Evolutionary conservation across 176 grass and related monocot species (phyloP), one percentile per base, ranked within the genome.

Genomic region (Raddia guianensis): DNA sequence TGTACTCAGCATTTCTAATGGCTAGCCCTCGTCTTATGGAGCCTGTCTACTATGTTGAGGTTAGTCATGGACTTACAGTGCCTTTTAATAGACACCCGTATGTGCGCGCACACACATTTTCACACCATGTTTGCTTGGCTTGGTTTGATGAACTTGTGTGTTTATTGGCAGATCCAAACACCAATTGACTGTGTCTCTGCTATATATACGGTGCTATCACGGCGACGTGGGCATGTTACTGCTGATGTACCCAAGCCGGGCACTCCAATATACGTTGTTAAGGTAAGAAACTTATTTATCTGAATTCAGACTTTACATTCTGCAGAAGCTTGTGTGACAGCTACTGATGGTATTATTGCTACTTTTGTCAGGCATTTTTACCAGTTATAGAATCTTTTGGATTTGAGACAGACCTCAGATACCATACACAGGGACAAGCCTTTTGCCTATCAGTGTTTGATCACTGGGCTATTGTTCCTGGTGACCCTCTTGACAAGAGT

Each of bases 341-440:
- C 16, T 57, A 67, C 45, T 75, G 35, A 90, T 78, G 33, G 53
- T 82, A 60, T n/a, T 18, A 6, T 37, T 34, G 72, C 44, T 57
- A 46, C 46, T 18, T 77, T 81, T 76, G 51, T 42, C 81, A 93
- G 96, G 96, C 96, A 78, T 99, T 93, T 90, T 89, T 99, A 80
- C 96, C 96, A 8, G 96, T 99, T 70, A 93, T 99, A 68, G 93
- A 99, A 80, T 95, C 96, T 13, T 99, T 99, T 95, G 96, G 96
- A 72, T 99, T 95, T 80, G 93, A 95, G 87, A 99, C 96, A 32
- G 93, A 95, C 73, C 89, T 99, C 66, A 85, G 92, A 65, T 99
- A 99, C 75, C 96, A 99, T 68, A 99, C 96, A 47, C 96, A 99
- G 44, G 96, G 96, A 7, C 96, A 99, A 85, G 96, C 96, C 61